Conservation (phyloP, 805 yeast species). For the Pichia gijzeniarum region DNA sequence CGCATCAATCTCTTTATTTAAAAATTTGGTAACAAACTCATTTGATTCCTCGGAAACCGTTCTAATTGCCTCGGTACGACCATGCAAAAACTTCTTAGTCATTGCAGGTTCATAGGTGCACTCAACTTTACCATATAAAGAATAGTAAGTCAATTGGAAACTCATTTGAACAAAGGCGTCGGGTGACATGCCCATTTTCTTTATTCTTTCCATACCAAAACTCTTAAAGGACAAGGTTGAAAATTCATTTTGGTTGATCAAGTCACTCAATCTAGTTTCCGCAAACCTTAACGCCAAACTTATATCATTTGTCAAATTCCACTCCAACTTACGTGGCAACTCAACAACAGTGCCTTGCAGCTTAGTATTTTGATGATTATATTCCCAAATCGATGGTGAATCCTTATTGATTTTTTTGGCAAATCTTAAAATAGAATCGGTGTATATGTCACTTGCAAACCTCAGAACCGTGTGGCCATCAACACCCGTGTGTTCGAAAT, state of each 20-base stretch:
- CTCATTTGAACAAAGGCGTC: slow-evolving; percentile 95
- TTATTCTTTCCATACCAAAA: slow-evolving; percentile 73
- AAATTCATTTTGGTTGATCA: slow-evolving; percentile 81
- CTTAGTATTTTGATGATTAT: slow-evolving; percentile 41
- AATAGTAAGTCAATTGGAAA: slow-evolving; percentile 61
- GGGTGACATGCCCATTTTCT: slow-evolving; percentile 81
- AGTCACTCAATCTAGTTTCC: slow-evolving; percentile 80
- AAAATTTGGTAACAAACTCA: slow-evolving; percentile 75
- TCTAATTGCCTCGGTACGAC: slow-evolving; percentile 88
- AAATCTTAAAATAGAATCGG: slow-evolving; percentile 82
- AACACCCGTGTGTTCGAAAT: slow-evolving; percentile 91
- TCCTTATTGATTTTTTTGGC: slow-evolving; percentile 76
- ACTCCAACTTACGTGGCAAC: slow-evolving; percentile 81
- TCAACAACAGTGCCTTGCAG: slow-evolving; percentile 40
- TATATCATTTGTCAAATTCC: slow-evolving; percentile 76
- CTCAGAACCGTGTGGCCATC: slow-evolving; percentile 92
- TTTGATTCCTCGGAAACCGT: slow-evolving; percentile 78
- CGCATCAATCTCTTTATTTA: slow-evolving; percentile 56
- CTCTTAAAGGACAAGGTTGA: slow-evolving; percentile 66
- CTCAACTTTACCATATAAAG: slow-evolving; percentile 82
- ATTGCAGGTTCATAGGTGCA: slow-evolving; percentile 95
- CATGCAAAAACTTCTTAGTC: slow-evolving; percentile 84
- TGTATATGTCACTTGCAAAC: slow-evolving; percentile 83
- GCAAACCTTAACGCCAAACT: slow-evolving; percentile 81
- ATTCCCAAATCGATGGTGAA: slow-evolving; percentile 65